phyloP scores from a whole-genome alignment of 192 early-diverging fungal genomes.

The Umbelopsis vinacea region DNA sequence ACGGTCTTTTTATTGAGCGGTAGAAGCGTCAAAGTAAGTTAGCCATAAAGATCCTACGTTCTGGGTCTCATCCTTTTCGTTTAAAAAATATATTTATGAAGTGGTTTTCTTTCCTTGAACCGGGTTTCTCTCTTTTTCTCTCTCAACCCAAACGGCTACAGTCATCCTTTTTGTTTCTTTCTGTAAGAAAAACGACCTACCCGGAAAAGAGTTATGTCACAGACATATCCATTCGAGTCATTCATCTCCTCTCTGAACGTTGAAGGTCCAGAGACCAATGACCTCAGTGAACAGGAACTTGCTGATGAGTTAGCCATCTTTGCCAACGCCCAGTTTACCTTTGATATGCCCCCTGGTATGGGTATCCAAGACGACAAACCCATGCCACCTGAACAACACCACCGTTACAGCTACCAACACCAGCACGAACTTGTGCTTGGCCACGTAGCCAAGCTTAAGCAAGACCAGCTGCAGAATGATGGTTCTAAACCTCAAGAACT shows the following conservation, averaged over 20 bases:
- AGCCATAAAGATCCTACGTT: too few species aligned
- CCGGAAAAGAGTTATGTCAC: conserved; percentile 13
- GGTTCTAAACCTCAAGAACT: neutral
- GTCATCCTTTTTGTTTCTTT: neutral
- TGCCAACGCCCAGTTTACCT: conserved; percentile 72
- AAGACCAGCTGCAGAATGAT: neutral
- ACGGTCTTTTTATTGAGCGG: too few species aligned
- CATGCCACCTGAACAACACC: conserved; percentile 18
- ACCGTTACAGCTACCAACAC: conserved; percentile 20
- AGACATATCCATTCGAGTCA: conserved; percentile 26
- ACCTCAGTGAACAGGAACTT: conserved; percentile 62
- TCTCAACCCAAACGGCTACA: neutral
- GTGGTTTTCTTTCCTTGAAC: too few species aligned
- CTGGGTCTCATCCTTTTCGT: too few species aligned
- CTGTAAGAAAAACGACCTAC: neutral
- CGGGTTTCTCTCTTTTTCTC: neutral
- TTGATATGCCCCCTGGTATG: conserved; percentile 55
- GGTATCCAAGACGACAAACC: conserved; percentile 45
- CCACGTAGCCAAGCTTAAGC: conserved; percentile 15
- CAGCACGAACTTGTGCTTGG: conserved; percentile 14
- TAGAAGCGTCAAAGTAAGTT: too few species aligned
- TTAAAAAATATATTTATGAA: too few species aligned
- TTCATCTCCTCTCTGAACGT: conserved; percentile 39
- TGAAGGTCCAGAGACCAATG: conserved; percentile 26
- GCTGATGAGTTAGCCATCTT: conserved; percentile 68